Conservation (phyloP, 164 flowering plant genomes). For the Berberis vulgaris region DNA sequence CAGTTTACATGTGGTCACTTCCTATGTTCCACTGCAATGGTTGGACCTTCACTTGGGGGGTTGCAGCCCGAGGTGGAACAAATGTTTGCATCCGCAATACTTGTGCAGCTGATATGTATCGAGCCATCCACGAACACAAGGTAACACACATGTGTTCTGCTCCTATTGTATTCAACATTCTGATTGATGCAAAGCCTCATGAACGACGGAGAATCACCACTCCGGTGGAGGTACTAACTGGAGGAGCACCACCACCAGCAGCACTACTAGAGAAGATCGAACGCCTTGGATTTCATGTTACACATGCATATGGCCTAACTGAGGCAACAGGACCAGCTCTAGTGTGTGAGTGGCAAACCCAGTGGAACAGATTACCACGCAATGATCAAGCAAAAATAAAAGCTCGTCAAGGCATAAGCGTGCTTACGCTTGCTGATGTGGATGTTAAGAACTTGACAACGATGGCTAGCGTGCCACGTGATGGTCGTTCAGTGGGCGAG, state of each 20-base stretch:
- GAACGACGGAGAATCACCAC: slow-evolving; percentile 18
- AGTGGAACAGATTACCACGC: slow-evolving; percentile 49
- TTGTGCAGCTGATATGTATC: slow-evolving; percentile 50
- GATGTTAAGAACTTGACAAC: slow-evolving; percentile 53
- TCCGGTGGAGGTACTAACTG: slow-evolving; percentile 53
- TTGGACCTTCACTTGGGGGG: slow-evolving; percentile 81
- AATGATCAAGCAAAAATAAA: slow-evolving; percentile 38
- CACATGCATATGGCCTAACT: slow-evolving; percentile 80
- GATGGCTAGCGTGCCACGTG: slow-evolving; percentile 53
- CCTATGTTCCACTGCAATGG: slow-evolving; percentile 87
- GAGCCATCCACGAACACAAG: slow-evolving; percentile 36
- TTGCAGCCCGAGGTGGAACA: slow-evolving; percentile 88
- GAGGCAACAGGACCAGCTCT: slow-evolving; percentile 85
- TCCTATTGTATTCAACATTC: slow-evolving; percentile 59
- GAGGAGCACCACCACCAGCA: slow-evolving; percentile 88
- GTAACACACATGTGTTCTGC: slow-evolving; percentile 95
- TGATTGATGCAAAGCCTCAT: slow-evolving; percentile 36
- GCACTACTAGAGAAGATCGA: slow-evolving; percentile 50
- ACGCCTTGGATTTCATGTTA: slow-evolving; percentile 56
- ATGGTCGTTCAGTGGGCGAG: slow-evolving; percentile 65
- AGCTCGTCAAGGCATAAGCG: slow-evolving; percentile 67
- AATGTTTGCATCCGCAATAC: slow-evolving; percentile 73
- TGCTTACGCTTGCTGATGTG: slow-evolving; percentile 48
- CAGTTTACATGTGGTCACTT: slow-evolving; percentile 71
- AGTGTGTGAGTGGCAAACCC: slow-evolving; percentile 72